Evolutionary conservation across 495 filamentous ascomycete genomes (phyloP).

Genomic region (Wilcoxina mikolae): DNA sequence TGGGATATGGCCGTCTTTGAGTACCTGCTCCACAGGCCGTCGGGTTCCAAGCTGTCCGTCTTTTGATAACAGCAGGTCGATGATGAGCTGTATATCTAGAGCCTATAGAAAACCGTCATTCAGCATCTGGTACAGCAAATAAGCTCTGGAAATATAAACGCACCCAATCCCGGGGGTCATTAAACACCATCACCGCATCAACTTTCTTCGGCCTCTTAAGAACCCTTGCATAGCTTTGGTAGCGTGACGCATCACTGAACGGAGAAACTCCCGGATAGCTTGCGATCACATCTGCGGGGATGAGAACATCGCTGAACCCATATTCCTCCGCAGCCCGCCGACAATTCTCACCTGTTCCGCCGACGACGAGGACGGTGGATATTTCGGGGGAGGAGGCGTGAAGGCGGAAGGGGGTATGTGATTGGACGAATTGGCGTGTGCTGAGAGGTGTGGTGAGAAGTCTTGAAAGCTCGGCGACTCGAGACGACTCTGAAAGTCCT

Average conservation of each 20-base stretch:
- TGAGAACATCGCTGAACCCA: conserved; percentile 75
- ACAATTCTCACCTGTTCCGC: conserved; percentile 63
- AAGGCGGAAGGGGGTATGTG: conserved; percentile 64
- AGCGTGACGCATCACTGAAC: conserved; percentile 8
- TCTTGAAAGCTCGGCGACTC: conserved; percentile 53
- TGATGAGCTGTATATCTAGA: conserved; percentile 53
- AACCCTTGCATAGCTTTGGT: conserved; percentile 39
- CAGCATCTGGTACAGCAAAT: neutral
- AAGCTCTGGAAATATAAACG: conserved; percentile 29
- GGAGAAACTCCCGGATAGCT: conserved; percentile 50
- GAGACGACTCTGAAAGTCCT: conserved; percentile 57
- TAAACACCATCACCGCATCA: conserved; percentile 75
- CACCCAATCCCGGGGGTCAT: conserved; percentile 87
- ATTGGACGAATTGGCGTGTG: conserved; percentile 58
- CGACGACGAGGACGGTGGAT: conserved; percentile 34
- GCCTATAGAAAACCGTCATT: too few species aligned
- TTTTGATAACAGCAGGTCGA: conserved; percentile 64
- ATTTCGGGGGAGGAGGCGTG: conserved; percentile 34
- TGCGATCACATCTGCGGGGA: conserved; percentile 65
- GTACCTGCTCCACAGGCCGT: conserved; percentile 48
- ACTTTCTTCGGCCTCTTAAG: conserved; percentile 47
- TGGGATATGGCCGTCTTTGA: conserved; percentile 60
- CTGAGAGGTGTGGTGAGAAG: conserved; percentile 43
- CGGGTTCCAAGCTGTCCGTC: conserved; percentile 63
- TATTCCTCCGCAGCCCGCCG: conserved; percentile 64